phyloP scores from a whole-genome alignment of 768 basidiomycete genomes.

The Sporobolomyces phaffii region DNA sequence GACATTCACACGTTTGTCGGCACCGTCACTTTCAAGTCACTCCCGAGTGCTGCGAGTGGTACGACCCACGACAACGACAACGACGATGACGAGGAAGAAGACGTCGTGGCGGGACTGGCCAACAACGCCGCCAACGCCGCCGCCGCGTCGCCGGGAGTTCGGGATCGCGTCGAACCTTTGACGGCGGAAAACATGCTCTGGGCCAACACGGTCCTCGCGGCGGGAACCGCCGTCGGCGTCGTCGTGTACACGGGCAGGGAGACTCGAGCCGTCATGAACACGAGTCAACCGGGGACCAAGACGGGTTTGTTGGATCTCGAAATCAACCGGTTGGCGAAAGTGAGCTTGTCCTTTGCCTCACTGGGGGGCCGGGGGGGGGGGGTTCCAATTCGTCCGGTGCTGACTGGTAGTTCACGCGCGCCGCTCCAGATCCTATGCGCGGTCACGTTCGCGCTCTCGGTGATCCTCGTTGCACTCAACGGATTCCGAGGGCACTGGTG shows the following conservation, averaged over 20 bases:
- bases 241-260: constrained; percentile 91
- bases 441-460: constrained; percentile 84
- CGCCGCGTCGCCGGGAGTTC: no score
- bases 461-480: constrained; percentile 88
- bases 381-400: no score
- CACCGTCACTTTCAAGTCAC: constrained; percentile 61
- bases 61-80: neutral
- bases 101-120: constrained; percentile 47
- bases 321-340: constrained; percentile 93
- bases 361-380: no score
- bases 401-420: neutral
- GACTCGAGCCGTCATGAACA: constrained; percentile 97
- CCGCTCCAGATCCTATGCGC: constrained; percentile 73
- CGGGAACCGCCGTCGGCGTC: constrained; percentile 85
- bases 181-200: constrained; percentile 93
- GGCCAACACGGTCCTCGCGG: constrained; percentile 95
- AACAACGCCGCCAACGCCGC: no score
- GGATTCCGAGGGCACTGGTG: constrained; percentile 95
- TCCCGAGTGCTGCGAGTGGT: constrained; percentile 21
- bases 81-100: constrained; percentile 22
- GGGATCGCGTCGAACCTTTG: constrained; percentile 65
- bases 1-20: constrained; percentile 95
- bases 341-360: constrained; percentile 47
- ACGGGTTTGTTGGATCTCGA: constrained; percentile 85
- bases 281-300: constrained; percentile 92